Conservation (phyloP, 441 rosid species). For the Erodium trifolium region DNA sequence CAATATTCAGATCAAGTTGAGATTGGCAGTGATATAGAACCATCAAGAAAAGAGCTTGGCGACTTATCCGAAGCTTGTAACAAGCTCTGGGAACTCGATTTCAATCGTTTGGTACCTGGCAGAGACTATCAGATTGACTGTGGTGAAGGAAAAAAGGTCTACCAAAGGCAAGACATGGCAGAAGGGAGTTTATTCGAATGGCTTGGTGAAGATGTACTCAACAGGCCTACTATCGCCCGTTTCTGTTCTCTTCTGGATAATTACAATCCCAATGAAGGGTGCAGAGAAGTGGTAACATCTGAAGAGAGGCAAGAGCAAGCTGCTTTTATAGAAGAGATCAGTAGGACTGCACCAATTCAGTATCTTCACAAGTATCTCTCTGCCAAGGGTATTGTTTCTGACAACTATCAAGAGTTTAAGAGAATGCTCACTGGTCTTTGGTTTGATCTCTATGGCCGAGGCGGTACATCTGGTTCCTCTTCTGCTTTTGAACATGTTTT, state of each 20-base stretch:
- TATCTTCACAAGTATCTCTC: conserved; percentile 71
- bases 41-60: conserved; percentile 61
- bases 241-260: conserved; percentile 89
- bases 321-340: conserved; percentile 86
- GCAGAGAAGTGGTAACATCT: conserved; percentile 67
- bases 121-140: conserved; percentile 79
- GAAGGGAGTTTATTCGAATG: conserved; percentile 58
- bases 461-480: conserved; percentile 70
- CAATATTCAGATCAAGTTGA: conserved; percentile 52
- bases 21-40: conserved; percentile 32
- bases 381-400: conserved; percentile 48
- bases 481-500: conserved; percentile 98
- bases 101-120: conserved; percentile 67
- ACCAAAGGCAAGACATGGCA: conserved; percentile 64
- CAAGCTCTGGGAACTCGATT: conserved; percentile 85
- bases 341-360: conserved; percentile 77
- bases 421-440: conserved; percentile 55
- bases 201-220: conserved; percentile 54
- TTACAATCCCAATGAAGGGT: conserved; percentile 70
- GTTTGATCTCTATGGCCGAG: conserved; percentile 80
- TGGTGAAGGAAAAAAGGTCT: conserved; percentile 84
- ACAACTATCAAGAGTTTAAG: conserved; percentile 57
- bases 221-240: conserved; percentile 67
- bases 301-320: conserved; percentile 87
- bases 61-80: conserved; percentile 74